Conservation (phyloP, 164 flowering plant genomes). For the Amborella trichopoda region DNA sequence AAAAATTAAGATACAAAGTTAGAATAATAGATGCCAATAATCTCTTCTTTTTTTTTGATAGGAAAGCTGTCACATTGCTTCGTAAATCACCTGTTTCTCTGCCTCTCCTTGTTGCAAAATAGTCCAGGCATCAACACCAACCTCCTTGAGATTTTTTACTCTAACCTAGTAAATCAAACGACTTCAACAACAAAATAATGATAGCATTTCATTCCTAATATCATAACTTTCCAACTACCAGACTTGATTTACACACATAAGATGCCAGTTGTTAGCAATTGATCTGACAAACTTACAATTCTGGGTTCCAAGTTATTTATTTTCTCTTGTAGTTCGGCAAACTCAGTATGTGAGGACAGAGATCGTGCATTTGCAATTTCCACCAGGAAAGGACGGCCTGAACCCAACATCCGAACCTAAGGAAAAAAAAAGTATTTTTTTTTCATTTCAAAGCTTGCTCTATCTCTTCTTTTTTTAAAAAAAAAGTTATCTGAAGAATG, state of each 20-base stretch:
- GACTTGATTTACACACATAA: background rate
- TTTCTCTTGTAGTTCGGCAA: conserved; percentile 41
- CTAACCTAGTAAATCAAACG: conserved; percentile 39
- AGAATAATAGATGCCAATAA: no score
- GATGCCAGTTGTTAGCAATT: background rate
- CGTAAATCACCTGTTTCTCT: conserved; percentile 99
- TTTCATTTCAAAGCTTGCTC: conserved; percentile 5
- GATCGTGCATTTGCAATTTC: conserved; percentile 84
- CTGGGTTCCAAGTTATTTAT: conserved; percentile 46
- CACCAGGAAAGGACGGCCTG: conserved; percentile 87
- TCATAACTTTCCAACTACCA: background rate
- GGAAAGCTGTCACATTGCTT: no score
- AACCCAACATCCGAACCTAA: conserved; percentile 96
- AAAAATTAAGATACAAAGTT: no score
- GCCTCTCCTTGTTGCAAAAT: conserved; percentile 98
- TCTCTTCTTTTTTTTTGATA: no score
- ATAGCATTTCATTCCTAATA: background rate
- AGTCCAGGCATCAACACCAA: conserved; percentile 63
- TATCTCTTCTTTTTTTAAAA: no score
- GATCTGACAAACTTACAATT: conserved; percentile 36
- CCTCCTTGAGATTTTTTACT: conserved; percentile 58
- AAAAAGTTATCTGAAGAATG: no score
- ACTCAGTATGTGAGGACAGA: conserved; percentile 33
- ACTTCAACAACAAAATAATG: background rate
- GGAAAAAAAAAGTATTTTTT: conserved; percentile 7